Conservation (phyloP, 257 asterid species). For the Ballota nigra region DNA sequence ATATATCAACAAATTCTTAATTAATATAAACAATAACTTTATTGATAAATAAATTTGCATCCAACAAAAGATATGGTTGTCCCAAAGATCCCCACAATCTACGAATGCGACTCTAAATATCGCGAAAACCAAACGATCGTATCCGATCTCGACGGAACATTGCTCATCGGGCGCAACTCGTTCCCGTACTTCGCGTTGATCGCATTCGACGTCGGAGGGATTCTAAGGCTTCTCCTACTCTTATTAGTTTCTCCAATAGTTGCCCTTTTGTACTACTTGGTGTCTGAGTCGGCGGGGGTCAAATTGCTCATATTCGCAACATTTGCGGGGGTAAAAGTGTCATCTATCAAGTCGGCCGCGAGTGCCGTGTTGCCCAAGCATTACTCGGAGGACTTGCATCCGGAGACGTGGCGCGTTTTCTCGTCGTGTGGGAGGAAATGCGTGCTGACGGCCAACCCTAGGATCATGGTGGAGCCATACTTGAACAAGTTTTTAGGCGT, state of each 20-base stretch:
- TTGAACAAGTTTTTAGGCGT: slow-evolving; percentile 26
- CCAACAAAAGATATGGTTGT: slow-evolving; percentile 40
- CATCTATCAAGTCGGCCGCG: slow-evolving; percentile 30
- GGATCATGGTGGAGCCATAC: slow-evolving; percentile 35
- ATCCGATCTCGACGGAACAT: slow-evolving; percentile 61
- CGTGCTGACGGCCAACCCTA: slow-evolving; percentile 33
- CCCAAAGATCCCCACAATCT: slow-evolving; percentile 30
- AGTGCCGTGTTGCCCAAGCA: slow-evolving; percentile 26
- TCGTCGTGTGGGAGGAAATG: slow-evolving; percentile 30
- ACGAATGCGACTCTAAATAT: slow-evolving; percentile 40
- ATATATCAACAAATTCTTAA: no score
- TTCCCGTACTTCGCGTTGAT: slow-evolving; percentile 71
- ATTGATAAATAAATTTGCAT: no score
- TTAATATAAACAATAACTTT: no score
- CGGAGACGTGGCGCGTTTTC: slow-evolving; percentile 30
- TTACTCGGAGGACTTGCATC: slow-evolving; percentile 33
- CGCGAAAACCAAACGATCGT: slow-evolving; percentile 48
- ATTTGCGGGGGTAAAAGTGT: slow-evolving; percentile 26
- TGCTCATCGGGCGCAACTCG: slow-evolving; percentile 55
- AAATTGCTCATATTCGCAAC: slow-evolving; percentile 43
- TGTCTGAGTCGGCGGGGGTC: slow-evolving; percentile 64
- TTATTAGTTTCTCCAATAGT: slow-evolving; percentile 58
- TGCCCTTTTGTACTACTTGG: slow-evolving; percentile 47
- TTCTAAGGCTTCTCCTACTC: slow-evolving; percentile 51
- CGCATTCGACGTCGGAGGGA: slow-evolving; percentile 76